phyloP scores from a whole-genome alignment of 2,329 filamentous ascomycete genomes.

The Epichloe typhina region DNA sequence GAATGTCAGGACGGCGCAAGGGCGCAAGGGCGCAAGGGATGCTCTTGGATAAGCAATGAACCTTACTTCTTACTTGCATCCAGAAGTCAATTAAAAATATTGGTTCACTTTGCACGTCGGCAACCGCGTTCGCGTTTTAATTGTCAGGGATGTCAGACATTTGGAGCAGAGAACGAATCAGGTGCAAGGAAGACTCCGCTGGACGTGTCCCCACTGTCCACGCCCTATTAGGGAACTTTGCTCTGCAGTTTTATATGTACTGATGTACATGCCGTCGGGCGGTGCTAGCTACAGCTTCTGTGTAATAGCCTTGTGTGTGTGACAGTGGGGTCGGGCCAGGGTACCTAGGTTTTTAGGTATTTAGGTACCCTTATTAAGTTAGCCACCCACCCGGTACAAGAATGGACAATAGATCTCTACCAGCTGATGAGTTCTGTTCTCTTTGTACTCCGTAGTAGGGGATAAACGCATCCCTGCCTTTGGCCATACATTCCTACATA shows the following conservation, averaged over 20 bases:
- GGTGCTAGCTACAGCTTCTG: no score
- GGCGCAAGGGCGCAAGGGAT: not conserved
- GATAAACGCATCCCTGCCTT: not conserved
- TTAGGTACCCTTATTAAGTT: no score
- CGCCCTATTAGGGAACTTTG: no score
- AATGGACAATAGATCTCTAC: not conserved
- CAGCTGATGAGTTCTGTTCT: not conserved
- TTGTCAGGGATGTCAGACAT: slow-evolving; percentile 5
- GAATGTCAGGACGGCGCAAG: not conserved
- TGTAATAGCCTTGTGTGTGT: no score
- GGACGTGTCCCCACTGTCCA: no score
- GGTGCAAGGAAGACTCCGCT: not conserved
- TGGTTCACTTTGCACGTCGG: slow-evolving; percentile 1
- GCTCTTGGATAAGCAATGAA: not conserved
- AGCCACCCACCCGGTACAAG: not conserved
- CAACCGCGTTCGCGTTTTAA: slow-evolving; percentile 19
- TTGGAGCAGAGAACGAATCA: not conserved
- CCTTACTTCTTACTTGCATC: not conserved
- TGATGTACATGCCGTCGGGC: no score
- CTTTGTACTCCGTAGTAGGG: not conserved
- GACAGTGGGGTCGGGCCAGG: no score
- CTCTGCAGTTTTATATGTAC: no score
- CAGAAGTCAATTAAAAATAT: slow-evolving; percentile 7
- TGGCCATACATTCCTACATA: not conserved
- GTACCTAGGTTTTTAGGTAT: no score